Base-by-base conservation (phyloP, 2,329 filamentous ascomycete species). In the Clarireedia sp. region DNA sequence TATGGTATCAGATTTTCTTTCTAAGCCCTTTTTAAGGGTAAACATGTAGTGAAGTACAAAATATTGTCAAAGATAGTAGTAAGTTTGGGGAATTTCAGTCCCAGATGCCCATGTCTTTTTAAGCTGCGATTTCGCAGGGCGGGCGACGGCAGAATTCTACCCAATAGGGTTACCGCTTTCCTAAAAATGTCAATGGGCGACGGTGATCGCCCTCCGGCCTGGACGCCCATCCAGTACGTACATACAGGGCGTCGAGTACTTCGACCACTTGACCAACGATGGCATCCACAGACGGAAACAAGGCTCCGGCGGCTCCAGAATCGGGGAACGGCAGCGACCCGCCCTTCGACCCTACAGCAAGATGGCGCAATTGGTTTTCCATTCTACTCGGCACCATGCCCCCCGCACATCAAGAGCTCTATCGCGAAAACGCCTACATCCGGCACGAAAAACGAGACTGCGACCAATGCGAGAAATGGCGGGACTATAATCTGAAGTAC, bases 401-500 rank as follows among this genome's bases (percentile, higher is more conserved):
- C 46, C 43, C 41, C 36, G 17, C 55, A 21, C 12, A 44, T 48
- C 23, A n/a, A 55, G 23, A 55, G 3, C 51, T 54, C 51, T 54
- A 54, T 29, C 87, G 90, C 68, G 78, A 86, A 68, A 83, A 82
- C 69, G 83, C 84, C 61, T 90, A 95, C 75, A 76, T 79, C 54
- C 78, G 83, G 56, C 85, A 90, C 72, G 90, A 94, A 74, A 81
- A 80, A 59, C 75, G 78, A 29, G 90, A 96, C 78, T 91, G 88
- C 77, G 79, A 78, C 67, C 82, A 83, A 54, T 96, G 90, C 76
- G 89, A 96, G 68, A 75, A 84, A 44, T 82, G 89, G 72, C 85
- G 89, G 56, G 86, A 94, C 71, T 96, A 87, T 77, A 81, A 95
- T 37, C 82, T 97, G 65, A 74, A 82, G 68, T 88, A 91, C 76